Conservation (phyloP, 352 stramenopile genomes). For the Globisporangium spinosum region DNA sequence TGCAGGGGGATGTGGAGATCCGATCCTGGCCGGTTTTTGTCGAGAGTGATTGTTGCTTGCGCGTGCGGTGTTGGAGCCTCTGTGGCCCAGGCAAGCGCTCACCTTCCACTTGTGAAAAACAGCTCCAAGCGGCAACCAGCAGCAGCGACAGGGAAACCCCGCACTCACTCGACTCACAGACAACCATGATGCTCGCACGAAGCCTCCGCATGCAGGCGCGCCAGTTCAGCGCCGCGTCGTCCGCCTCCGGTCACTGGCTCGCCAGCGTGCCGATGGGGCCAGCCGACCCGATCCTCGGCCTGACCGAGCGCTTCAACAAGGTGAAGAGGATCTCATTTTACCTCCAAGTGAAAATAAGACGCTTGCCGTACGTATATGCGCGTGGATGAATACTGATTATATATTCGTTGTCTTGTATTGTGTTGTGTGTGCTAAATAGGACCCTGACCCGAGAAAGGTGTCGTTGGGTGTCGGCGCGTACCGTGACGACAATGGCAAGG, state of each 20-base stretch:
- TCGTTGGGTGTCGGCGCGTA: constrained; percentile 99
- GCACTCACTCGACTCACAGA: not conserved
- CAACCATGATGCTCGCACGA: constrained; percentile 33
- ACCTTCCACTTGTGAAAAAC: constrained; percentile 17
- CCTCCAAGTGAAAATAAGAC: constrained; percentile 36
- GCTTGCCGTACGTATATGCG: not conserved
- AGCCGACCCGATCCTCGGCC: constrained; percentile 95
- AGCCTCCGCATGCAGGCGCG: constrained; percentile 33
- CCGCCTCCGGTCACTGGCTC: constrained; percentile 54
- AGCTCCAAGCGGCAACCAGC: constrained; percentile 13
- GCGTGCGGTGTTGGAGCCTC: not conserved
- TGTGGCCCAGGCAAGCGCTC: not conserved
- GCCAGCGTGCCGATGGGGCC: constrained; percentile 91
- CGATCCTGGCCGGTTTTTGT: constrained; percentile 1
- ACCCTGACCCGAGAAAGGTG: constrained; percentile 93
- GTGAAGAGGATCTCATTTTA: constrained; percentile 23
- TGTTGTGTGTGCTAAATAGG: constrained; percentile 41
- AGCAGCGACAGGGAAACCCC: not conserved
- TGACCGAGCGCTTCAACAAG: constrained; percentile 92
- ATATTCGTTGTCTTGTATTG: not conserved
- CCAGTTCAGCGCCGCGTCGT: constrained; percentile 40
- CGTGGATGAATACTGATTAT: constrained; percentile 1
- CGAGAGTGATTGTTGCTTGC: not conserved
- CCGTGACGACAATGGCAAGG: constrained; percentile 91
- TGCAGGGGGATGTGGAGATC: not conserved